phyloP scores from a whole-genome alignment of 257 asterid genomes.

The Nicotiana otophora region DNA sequence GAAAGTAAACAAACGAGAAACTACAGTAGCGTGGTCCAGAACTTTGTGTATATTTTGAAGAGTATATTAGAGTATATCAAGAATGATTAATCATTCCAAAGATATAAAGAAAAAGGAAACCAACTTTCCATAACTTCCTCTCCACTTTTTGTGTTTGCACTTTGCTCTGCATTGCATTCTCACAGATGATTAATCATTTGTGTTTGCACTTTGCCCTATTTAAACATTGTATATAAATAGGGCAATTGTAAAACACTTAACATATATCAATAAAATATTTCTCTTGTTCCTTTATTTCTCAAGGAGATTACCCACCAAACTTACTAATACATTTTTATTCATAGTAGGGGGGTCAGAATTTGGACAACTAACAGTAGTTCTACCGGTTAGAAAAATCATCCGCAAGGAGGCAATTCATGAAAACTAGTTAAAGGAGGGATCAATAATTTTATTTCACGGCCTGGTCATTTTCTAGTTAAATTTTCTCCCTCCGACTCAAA shows the following conservation, averaged over 20 bases:
- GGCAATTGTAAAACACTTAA: too few relatives aligned
- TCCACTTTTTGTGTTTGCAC: not conserved
- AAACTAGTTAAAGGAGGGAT: not conserved
- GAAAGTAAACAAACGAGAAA: too few relatives aligned
- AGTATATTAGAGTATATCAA: not conserved
- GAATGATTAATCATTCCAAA: conserved; percentile 28
- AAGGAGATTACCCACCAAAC: too few relatives aligned
- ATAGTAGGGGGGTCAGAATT: not conserved
- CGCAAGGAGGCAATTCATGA: not conserved
- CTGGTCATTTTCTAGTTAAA: not conserved
- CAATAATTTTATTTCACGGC: not conserved
- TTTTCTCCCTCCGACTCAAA: not conserved
- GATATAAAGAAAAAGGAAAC: conserved; percentile 26
- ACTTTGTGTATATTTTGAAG: too few relatives aligned
- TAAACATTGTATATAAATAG: too few relatives aligned
- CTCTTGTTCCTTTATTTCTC: too few relatives aligned
- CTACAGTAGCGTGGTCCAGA: too few relatives aligned
- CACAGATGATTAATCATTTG: too few relatives aligned
- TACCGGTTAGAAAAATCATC: not conserved
- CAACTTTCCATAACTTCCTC: conserved; percentile 36
- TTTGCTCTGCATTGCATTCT: conserved; percentile 13
- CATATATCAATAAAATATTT: too few relatives aligned
- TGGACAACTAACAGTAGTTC: not conserved
- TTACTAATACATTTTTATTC: not conserved
- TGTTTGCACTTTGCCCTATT: too few relatives aligned